Percentiles rank a stretch among this genome's conserved stretches.
phyloP scores from a whole-genome alignment of 441 rosid genomes.

The Bruguiera hainesii region DNA sequence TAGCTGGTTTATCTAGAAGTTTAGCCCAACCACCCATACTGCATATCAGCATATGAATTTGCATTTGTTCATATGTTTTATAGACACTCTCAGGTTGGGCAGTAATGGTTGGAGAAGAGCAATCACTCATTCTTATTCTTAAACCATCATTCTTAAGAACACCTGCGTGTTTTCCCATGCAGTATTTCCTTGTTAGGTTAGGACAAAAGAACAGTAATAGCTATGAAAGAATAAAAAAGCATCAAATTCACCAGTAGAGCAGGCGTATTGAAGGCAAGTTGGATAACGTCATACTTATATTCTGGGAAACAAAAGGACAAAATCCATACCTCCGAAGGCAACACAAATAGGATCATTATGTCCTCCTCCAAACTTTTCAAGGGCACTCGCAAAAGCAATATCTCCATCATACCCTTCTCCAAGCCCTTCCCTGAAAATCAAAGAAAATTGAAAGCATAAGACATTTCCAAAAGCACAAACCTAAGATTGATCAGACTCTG shows the following conservation, averaged over 20 bases:
- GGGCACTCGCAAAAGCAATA: constrained; percentile 94
- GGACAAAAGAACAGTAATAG: background rate
- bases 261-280: background rate
- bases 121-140: too few species aligned
- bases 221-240: background rate
- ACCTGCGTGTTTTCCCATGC: too few species aligned
- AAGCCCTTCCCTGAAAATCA: constrained; percentile 78
- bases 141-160: background rate
- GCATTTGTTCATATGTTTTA: too few species aligned
- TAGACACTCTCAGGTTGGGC: too few species aligned
- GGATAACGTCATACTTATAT: background rate
- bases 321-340: constrained; percentile 81
- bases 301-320: too few species aligned
- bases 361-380: constrained; percentile 96
- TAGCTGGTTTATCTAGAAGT: too few species aligned
- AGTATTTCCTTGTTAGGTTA: too few species aligned
- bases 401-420: constrained; percentile 97
- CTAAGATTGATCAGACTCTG: too few species aligned
- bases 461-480: constrained; percentile 1
- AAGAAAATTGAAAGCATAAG: constrained; percentile 16
- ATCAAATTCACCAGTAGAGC: background rate
- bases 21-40: too few species aligned
- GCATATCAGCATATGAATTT: too few species aligned
- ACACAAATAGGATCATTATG: constrained; percentile 98
- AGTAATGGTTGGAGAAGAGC: too few species aligned